A percentile compares a stretch with the other conserved stretches of the same genome.
Evolutionary conservation across 2,329 filamentous ascomycete species (phyloP).

Genomic region (Colletotrichum caudatum): DNA sequence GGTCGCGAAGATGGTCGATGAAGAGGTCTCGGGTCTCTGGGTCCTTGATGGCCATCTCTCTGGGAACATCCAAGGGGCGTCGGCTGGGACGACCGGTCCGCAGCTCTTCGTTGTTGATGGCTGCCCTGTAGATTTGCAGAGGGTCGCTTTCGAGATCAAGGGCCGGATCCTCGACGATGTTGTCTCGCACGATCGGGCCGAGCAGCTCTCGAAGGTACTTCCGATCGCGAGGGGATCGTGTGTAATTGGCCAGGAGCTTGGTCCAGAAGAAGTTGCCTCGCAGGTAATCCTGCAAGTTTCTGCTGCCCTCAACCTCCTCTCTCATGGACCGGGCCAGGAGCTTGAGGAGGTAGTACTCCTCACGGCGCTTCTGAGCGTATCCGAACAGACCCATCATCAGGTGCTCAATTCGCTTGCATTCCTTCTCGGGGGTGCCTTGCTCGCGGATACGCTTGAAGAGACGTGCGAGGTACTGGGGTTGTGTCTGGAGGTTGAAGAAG

Average conservation of each 20-base stretch:
- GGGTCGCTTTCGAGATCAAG: constrained; percentile 97
- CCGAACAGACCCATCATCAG: constrained; percentile 97
- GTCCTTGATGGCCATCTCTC: constrained; percentile 95
- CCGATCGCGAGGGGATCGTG: constrained; percentile 89
- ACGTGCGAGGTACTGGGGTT: constrained; percentile 91
- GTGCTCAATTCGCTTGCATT: constrained; percentile 91
- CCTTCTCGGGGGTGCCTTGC: constrained; percentile 87
- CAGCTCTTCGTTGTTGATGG: constrained; percentile 97
- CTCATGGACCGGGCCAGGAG: constrained; percentile 84
- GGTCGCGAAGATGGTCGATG: constrained; percentile 92
- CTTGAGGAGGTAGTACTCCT: constrained; percentile 97
- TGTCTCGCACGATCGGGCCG: constrained; percentile 86
- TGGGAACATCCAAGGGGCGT: constrained; percentile 84
- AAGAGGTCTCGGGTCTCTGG: constrained; percentile 92
- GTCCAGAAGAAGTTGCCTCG: constrained; percentile 95
- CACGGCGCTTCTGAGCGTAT: constrained; percentile 94
- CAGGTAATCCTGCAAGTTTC: constrained; percentile 83
- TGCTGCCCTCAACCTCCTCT: constrained; percentile 84
- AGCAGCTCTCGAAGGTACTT: constrained; percentile 92
- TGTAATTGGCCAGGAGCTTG: constrained; percentile 87
- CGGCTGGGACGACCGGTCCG: constrained; percentile 87
- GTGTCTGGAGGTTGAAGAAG: constrained; percentile 97
- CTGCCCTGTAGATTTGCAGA: constrained; percentile 94
- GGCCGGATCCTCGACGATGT: constrained; percentile 91
- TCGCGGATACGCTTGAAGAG: constrained; percentile 88